These are phyloP conservation scores for Talaromyces sp. DNA, from an alignment of 2,329 filamentous ascomycete genomes.

Conservation along the genomic window DNA sequence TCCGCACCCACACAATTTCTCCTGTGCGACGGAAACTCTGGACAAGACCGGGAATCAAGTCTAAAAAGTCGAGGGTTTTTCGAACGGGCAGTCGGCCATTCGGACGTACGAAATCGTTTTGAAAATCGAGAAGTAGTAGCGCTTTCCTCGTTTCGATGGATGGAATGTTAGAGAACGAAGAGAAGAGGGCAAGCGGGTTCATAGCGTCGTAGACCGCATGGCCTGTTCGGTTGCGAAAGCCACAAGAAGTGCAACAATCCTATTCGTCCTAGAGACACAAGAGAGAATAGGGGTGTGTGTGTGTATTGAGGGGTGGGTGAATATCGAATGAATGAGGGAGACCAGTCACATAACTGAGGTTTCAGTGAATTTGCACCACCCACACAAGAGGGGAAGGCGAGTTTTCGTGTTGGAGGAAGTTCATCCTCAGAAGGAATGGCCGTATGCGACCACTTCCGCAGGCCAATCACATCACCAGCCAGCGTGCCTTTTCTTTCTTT, in stretches of 20 bases:
- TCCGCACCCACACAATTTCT: conserved; percentile 80
- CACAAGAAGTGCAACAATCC: not conserved
- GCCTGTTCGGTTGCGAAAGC: not conserved
- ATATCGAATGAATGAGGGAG: not conserved
- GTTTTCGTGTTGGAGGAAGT: not conserved
- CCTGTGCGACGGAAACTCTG: conserved; percentile 69
- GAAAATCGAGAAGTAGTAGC: conserved; percentile 78
- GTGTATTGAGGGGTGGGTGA: not conserved
- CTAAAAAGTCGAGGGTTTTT: conserved; percentile 62
- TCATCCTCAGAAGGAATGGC: not conserved
- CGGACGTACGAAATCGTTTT: conserved; percentile 78
- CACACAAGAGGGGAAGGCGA: not conserved
- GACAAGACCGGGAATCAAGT: conserved; percentile 63
- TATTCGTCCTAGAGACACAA: not conserved
- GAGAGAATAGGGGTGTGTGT: not conserved
- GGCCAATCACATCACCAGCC: not conserved
- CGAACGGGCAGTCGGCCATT: conserved; percentile 65
- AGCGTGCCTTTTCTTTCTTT: not conserved
- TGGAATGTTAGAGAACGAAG: conserved; percentile 28
- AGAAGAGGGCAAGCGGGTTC: conserved; percentile 16
- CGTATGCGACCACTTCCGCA: not conserved
- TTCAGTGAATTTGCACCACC: not conserved
- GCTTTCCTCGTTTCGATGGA: conserved; percentile 62
- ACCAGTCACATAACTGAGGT: not conserved
- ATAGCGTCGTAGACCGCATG: conserved; percentile 17